Base-by-base conservation (phyloP, 371 early-diverging fungal genomes). In the Choanephora cucurbitarum region DNA sequence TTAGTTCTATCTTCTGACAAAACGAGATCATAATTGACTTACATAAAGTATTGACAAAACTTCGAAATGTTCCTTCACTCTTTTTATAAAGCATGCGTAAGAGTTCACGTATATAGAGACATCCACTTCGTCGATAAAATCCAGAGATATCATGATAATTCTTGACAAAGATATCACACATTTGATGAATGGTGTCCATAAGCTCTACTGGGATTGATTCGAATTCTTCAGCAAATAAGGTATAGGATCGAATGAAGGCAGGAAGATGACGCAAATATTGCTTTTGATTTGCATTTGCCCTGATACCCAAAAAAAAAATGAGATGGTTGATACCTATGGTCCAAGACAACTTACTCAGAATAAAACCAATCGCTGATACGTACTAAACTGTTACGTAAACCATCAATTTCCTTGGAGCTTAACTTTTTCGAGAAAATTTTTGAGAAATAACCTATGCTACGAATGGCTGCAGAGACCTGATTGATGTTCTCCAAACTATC, bases 361-460 rank as follows among this genome's bases (percentile, higher is more conserved):
- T 76, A 77, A 39, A 86, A 64, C 70, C 82, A 87, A 10, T 77
- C 52, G 37, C 81, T 76, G 49, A 81, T 83, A 44, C 72, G 69
- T 23, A 87, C 65, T 3, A 91, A 69, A 10, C 74, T 62, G 1
- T 73, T 66, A 4, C 79, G 66, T 9, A 90, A 48, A 2, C 58
- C 49, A 11, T 71, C 62, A 17, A 84, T 63, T 39, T 85, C 80
- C 7, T 73, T 71, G 17, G 55, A 55, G 0, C 66, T 52, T 54
- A 80, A 53, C 14, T 75, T 74, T 11, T 64, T 67, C 42, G 76
- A 78, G 63, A 79, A 85, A 0, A 83, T 81, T n/a, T 73, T 73
- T 0, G 89, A 80, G 55, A 92, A 85, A 51, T 85, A 81, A 0
- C 92, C 92, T 33, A 87, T 78, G 10, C 88, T 86, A 46, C 86